Base-by-base conservation (phyloP, 176 grass and related monocot species). In the Oryza longistaminata region DNA sequence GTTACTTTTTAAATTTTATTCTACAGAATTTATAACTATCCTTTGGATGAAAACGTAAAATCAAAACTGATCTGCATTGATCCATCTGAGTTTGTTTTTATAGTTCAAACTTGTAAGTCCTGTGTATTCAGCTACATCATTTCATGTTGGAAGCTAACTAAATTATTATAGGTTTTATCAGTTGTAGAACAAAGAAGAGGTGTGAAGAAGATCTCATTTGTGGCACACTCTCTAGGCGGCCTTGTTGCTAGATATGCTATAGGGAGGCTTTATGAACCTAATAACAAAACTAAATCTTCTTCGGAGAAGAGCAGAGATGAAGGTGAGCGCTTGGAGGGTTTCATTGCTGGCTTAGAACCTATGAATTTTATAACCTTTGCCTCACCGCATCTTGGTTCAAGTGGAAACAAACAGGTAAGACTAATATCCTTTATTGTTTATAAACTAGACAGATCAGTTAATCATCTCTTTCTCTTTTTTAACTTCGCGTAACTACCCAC, bases 311-410 rank as follows among this genome's bases (percentile, higher is more conserved):
- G 29, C 55, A 76, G 25, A 86, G 79, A 83, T 82, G 73, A 92
- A 78, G 61, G 24, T 80, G 74, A 68, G 26, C 10, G 55, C 60
- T 64, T 77, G 74, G 85, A 90, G 53, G 96, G 93, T 79, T 69
- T 88, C 77, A 94, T 98, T 83, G 96, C 93, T 42, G 88, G 93
- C 19, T 90, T 98, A 81, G 88, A 88, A 85, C 91, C 96, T 66
- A 98, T 98, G 91, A 98, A 98, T 88, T 98, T 98, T 87, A 96
- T 98, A 85, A 95, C 96, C 68, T 98, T 98, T 75, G 96, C 96
- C 66, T 96, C 96, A 67, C 96, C 96, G 42, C 96, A 98, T 90
- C 80, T 98, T 64, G 96, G 96, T 86, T 98, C 96, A 83, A 95
- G 96, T 79, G 96, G 96, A 71, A 88, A 98, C 81, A 98, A 92